A percentile compares a stretch with the other conserved stretches of the same genome.
phyloP scores from a whole-genome alignment of 1,284 basidiomycete species.

The Ganoderma sinense region DNA sequence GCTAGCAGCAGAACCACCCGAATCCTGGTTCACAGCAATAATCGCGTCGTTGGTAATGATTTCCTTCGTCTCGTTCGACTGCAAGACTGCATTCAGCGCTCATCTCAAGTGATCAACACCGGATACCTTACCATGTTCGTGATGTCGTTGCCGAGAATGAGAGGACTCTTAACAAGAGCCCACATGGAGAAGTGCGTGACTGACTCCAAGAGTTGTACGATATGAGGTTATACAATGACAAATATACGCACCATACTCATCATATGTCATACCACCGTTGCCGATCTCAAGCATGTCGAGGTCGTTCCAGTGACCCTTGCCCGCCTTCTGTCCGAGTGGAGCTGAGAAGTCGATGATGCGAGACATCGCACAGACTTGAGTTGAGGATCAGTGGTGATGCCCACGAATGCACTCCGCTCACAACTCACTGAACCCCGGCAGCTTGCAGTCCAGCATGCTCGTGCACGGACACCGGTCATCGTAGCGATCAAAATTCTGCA shows the following conservation, averaged over 20 bases:
- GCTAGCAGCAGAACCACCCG: slow-evolving; percentile 37
- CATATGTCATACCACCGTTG: slow-evolving; percentile 51
- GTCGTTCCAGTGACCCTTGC: slow-evolving; percentile 50
- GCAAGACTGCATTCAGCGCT: background rate
- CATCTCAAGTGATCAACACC: background rate
- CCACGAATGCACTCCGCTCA: slow-evolving; percentile 11
- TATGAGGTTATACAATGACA: background rate
- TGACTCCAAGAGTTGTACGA: slow-evolving; percentile 10
- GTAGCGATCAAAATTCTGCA: slow-evolving; percentile 47
- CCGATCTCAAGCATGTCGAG: slow-evolving; percentile 53
- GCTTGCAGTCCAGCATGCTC: slow-evolving; percentile 48
- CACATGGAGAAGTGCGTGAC: slow-evolving; percentile 54
- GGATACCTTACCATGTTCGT: slow-evolving; percentile 41
- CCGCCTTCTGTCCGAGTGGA: slow-evolving; percentile 48
- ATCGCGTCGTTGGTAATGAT: slow-evolving; percentile 47
- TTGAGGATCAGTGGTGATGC: background rate
- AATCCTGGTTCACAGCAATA: slow-evolving; percentile 45
- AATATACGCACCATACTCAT: slow-evolving; percentile 45
- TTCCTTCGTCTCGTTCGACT: slow-evolving; percentile 42
- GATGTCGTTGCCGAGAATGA: slow-evolving; percentile 51
- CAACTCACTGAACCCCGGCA: slow-evolving; percentile 43
- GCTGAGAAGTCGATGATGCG: slow-evolving; percentile 50
- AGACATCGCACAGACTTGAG: slow-evolving; percentile 44
- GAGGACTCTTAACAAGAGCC: slow-evolving; percentile 50
- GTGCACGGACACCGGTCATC: slow-evolving; percentile 53